These are phyloP conservation scores for Lentinula sp. DNA, from an alignment of 768 basidiomycete species.

Conservation along the genomic window DNA sequence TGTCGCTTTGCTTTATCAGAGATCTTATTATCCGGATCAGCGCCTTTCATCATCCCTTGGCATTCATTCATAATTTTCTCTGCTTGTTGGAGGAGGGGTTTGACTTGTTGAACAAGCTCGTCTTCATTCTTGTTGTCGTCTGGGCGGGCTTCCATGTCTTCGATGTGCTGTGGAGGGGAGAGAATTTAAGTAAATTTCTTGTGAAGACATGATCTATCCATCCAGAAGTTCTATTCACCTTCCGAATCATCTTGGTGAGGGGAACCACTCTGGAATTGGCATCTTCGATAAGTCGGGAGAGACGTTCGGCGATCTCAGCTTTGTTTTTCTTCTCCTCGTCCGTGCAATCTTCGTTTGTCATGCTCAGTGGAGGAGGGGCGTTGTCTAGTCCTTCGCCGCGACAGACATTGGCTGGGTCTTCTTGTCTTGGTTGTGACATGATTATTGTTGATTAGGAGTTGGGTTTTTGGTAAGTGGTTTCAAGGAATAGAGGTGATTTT, in stretches of 20 bases:
- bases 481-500: not conserved
- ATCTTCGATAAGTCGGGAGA: slow-evolving; percentile 28
- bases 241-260: slow-evolving; percentile 29
- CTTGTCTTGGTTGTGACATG: not conserved
- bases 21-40: slow-evolving; percentile 29
- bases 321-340: slow-evolving; percentile 19
- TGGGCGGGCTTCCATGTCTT: slow-evolving; percentile 23
- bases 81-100: slow-evolving; percentile 30
- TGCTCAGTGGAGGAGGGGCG: slow-evolving; percentile 1
- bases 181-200: not conserved
- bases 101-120: slow-evolving; percentile 28
- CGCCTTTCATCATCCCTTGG: slow-evolving; percentile 27
- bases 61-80: slow-evolving; percentile 32
- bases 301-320: slow-evolving; percentile 25
- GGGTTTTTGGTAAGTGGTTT: too few relatives aligned
- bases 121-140: slow-evolving; percentile 30
- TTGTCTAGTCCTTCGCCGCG: not conserved
- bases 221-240: slow-evolving; percentile 17
- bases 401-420: not conserved
- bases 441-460: not conserved
- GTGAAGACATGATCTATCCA: not conserved
- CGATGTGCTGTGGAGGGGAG: slow-evolving; percentile 22
- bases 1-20: slow-evolving; percentile 28
- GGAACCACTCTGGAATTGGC: slow-evolving; percentile 25
- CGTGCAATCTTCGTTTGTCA: slow-evolving; percentile 12